Evolutionary conservation across 140 eudicot genomes (phyloP).

Genomic region (Flaveria floridana): DNA sequence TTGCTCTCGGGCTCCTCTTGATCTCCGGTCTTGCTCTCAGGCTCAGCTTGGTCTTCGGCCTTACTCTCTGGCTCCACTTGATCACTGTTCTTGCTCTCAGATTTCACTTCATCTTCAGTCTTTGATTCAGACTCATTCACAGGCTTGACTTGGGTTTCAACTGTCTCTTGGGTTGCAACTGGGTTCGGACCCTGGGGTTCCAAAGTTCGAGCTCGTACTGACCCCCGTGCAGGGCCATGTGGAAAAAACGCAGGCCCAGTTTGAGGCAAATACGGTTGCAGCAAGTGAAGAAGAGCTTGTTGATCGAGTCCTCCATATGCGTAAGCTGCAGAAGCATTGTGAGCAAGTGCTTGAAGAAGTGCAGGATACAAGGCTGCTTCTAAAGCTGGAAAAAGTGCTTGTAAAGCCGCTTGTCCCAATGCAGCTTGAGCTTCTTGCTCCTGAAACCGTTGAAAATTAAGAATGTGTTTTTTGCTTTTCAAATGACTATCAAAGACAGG

Average conservation of each 20-base stretch:
- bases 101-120: constrained; percentile 9
- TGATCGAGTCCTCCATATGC: constrained; percentile 38
- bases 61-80: constrained; percentile 23
- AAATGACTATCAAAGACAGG: constrained; percentile 63
- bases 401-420: constrained; percentile 56
- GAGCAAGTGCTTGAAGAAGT: constrained; percentile 53
- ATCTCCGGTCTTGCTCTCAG: constrained; percentile 8
- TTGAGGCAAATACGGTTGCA: constrained; percentile 43
- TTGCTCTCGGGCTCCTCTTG: constrained; percentile 6
- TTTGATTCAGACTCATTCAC: constrained; percentile 13
- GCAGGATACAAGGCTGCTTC: constrained; percentile 51
- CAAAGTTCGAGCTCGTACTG: constrained; percentile 16
- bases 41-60: constrained; percentile 16
- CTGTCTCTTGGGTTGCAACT: constrained; percentile 6
- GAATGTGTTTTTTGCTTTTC: constrained; percentile 63
- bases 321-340: constrained; percentile 44
- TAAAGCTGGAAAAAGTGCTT: constrained; percentile 61
- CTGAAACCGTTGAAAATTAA: constrained; percentile 51
- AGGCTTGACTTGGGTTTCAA: constrained; percentile 23
- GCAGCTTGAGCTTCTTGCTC: constrained; percentile 42
- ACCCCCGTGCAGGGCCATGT: constrained; percentile 19
- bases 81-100: constrained; percentile 21
- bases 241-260: constrained; percentile 25
- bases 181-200: constrained; percentile 16
- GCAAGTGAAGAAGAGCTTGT: constrained; percentile 40